Percentiles rank a stretch among this genome's conserved stretches.
phyloP scores from a whole-genome alignment of 2,329 filamentous ascomycete genomes.

The Coccinonectria pachysandricola region DNA sequence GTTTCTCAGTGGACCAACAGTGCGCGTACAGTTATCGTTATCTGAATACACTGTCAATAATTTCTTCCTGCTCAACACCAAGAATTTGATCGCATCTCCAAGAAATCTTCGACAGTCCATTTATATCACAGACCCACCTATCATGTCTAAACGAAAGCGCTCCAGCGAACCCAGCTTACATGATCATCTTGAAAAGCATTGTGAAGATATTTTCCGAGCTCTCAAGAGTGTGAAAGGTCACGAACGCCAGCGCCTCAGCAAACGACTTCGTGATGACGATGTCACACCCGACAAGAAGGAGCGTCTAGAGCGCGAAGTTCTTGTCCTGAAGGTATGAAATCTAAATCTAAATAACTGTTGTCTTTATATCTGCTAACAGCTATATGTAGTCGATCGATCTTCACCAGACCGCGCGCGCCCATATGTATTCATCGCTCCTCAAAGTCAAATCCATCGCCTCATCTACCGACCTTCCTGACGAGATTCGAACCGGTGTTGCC shows the following conservation, averaged over 20 bases:
- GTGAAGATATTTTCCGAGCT: slow-evolving; percentile 52
- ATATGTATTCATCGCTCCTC: slow-evolving; percentile 44
- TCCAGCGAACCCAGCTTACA: slow-evolving; percentile 33
- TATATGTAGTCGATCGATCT: slow-evolving; percentile 41
- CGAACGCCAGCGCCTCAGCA: slow-evolving; percentile 67
- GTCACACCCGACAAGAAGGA: slow-evolving; percentile 38
- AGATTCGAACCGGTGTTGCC: slow-evolving; percentile 35
- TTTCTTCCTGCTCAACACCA: no score
- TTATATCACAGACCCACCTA: no score
- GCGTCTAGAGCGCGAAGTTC: slow-evolving; percentile 52
- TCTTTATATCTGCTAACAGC: no score
- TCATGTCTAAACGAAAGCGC: slow-evolving; percentile 51
- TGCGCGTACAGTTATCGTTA: slow-evolving; percentile 11
- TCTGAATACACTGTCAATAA: slow-evolving; percentile 4
- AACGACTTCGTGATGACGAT: slow-evolving; percentile 40
- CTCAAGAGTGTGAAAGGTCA: slow-evolving; percentile 66
- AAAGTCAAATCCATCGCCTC: slow-evolving; percentile 43
- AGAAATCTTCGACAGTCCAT: slow-evolving; percentile 11
- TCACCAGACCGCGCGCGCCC: slow-evolving; percentile 45
- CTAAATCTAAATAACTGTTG: no score
- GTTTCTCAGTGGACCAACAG: no score
- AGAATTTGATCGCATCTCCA: no score
- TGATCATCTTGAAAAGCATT: slow-evolving; percentile 41
- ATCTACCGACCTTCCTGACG: slow-evolving; percentile 38
- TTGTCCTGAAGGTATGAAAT: slow-evolving; percentile 39